These are phyloP conservation scores for Magnolia sinica DNA, from an alignment of 164 flowering plant genomes.

Conservation along the genomic window DNA sequence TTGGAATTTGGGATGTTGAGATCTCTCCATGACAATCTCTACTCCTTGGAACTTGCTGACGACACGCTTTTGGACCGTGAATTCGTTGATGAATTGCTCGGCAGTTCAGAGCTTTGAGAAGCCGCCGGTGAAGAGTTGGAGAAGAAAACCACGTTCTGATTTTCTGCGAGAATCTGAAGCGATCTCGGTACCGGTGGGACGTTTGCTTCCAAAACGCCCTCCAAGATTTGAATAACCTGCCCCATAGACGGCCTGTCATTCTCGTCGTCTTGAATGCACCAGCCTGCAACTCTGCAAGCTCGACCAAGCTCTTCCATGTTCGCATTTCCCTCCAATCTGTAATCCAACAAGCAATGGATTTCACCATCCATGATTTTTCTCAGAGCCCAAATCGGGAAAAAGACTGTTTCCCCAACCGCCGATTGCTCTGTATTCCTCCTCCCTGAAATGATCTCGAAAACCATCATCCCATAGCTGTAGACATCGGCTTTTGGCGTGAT, in stretches of 20 bases:
- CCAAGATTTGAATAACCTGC: slow-evolving; percentile 8
- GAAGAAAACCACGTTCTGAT: neutral
- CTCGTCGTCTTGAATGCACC: slow-evolving; percentile 21
- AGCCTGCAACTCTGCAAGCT: slow-evolving; percentile 14
- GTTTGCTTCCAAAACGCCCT: slow-evolving; percentile 8
- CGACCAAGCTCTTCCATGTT: slow-evolving; percentile 1
- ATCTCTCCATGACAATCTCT: neutral
- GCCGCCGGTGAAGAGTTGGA: neutral
- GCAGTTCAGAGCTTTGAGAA: neutral
- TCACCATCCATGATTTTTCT: slow-evolving; percentile 8
- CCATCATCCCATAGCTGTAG: slow-evolving; percentile 59
- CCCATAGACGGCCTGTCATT: slow-evolving; percentile 17
- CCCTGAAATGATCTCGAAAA: slow-evolving; percentile 45
- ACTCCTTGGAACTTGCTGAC: neutral
- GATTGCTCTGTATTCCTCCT: slow-evolving; percentile 34
- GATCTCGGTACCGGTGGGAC: slow-evolving; percentile 2
- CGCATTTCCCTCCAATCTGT: slow-evolving; percentile 7
- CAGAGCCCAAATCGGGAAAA: slow-evolving; percentile 20
- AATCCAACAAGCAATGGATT: slow-evolving; percentile 1
- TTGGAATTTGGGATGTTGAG: neutral
- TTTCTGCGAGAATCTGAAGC: neutral
- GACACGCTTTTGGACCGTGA: neutral
- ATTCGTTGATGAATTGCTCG: neutral
- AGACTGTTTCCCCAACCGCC: slow-evolving; percentile 22
- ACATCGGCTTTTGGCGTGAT: slow-evolving; percentile 57